Base-by-base conservation (phyloP, 495 filamentous ascomycete genomes). In the Aspergillus cavernicola region DNA sequence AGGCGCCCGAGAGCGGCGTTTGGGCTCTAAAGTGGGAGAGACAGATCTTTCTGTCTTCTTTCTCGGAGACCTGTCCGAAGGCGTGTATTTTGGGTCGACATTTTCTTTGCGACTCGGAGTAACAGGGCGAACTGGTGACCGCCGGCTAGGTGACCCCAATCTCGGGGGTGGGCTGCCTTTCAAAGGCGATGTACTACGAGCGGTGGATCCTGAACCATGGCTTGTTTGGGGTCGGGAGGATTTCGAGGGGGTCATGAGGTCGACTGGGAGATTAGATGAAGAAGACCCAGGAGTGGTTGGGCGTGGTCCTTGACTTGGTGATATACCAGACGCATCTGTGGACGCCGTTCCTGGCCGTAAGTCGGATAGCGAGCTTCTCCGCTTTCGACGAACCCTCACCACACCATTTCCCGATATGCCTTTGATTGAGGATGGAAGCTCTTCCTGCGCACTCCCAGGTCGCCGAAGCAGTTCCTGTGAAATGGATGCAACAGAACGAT, bases 281-380 rank as follows among this genome's bases (percentile, higher is more conserved):
- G 55, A 64, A 12, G 64, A 63, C 6, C 37, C 50, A 31, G 73
- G 69, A 28, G 73, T 75, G 6, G 58, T 59, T 11, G 73, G 69
- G 20, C 69, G 68, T 12, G 66, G 60, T 39, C 57, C 57, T 18
- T 69, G n/a, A n/a, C n/a, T n/a, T n/a, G n/a, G n/a, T n/a, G 66
- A 79, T 50, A 71, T 28, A 26, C 58, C 56, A 4, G 68, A 71
- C 11, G 61, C 53, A 29, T 69, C 69, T 33, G 69, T 64, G 20
- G 67, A 70, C 18, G 72, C 66, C 64, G 86, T 80, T 5, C 79
- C 72, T 36, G 74, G 76, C 62, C 88, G 87, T 23, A 98, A 73
- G 63, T 98, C 93, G 13, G 90, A 95, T 19, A 98, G 70, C 19
- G 92, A 97, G 67, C 91, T 96, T 58, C 93, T 85, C 55, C 93